Evolutionary conservation across 116 monocot genomes (phyloP), one percentile per base, ranked within the genome.

Genomic region (Posidonia oceanica): DNA sequence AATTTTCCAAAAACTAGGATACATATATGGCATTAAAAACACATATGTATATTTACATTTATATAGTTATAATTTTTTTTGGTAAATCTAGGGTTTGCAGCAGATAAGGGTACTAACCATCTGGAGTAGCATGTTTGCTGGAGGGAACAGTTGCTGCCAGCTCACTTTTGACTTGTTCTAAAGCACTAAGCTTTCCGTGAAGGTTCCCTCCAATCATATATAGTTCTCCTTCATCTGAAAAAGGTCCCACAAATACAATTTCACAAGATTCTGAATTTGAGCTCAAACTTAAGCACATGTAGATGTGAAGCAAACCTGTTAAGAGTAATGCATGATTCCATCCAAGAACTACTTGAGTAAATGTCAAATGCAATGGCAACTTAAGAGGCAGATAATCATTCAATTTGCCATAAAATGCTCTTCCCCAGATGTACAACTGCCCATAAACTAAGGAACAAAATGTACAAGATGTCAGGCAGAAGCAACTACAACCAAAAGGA

Each of bases 241-340:
- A 64, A 23, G 15, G 60, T 60, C 23, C 11, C 14, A 37, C 37
- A 7, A 44, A 55, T 37, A 54, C 10, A 36, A 21, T 48, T 64
- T 64, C n/a, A n/a, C 60, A 60, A 22, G 20, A 29, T 60, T 22
- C 60, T 60, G 29, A 14, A 59, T 59, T 48, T 48, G 11, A 48
- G 12, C 7, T 3, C 36, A 36, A 64, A 6, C 38, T 40, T 39
- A 12, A 39, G 12, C 64, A 39, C 15, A 16, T n/a, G 2, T 6
- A 39, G 13, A 17, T 38, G 14, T 11, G 41, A 44, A 61, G 17
- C 14, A 53, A 64, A 95, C 95, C 95, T 78, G 95, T 68, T 66
- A 91, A 4, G 65, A 88, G 3, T 72, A 95, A 69, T 53, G 91
- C 88, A 80, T 95, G 95, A 76, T 95, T 86, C 95, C 95, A 95